Base-by-base conservation (phyloP, 2,329 filamentous ascomycete genomes). In the Colletotrichum sp. region DNA sequence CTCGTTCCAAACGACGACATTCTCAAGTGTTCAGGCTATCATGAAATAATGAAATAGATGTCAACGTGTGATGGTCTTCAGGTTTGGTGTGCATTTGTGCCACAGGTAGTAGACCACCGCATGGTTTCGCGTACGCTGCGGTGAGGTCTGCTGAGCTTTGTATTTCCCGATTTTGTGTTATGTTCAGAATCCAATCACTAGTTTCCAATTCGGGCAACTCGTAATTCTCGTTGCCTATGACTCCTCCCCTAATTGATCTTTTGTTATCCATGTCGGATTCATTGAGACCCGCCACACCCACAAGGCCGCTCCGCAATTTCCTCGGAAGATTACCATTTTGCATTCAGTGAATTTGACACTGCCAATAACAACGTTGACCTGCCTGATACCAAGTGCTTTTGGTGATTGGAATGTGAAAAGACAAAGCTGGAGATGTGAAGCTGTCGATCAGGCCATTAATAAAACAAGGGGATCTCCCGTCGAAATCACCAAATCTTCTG, bases 31-130 rank as follows among this genome's bases (percentile, higher is more conserved):
- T n/a, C 18, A 18, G 39, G 18, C 39, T 6, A n/a, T 3, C 8
- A 43, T 43, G 10, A 0, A n/a, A 43, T 43, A n/a, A 0, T 43
- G 10, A 0, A n/a, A 43, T 43, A n/a, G 0, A 43, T 43, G 16
- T 10, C 39, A 43, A 18, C 8, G 16, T 43, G 36, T 18, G 16
- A 43, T 43, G 3, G 16, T 10, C 18, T 43, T 43, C 18, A n/a
- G 16, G 8, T 8, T 43, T 43, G 8, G 4, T 18, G 16, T n/a
- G 39, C 1, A 43, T n/a, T 18, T 43, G 16, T 43, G 8, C 8
- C 9, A 43, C 36, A 39, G 8, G 36, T 0, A 39, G 15, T 0
- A 39, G 8, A 39, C 36, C 15, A 39, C 15, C 8, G 15, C 36
- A 39, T 18, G 36, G 36, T 39, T 43, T 43, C 8, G 9, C 39